phyloP scores from a whole-genome alignment of 1,139 yeast genomes.

The Blastobotrys arbuscula region DNA sequence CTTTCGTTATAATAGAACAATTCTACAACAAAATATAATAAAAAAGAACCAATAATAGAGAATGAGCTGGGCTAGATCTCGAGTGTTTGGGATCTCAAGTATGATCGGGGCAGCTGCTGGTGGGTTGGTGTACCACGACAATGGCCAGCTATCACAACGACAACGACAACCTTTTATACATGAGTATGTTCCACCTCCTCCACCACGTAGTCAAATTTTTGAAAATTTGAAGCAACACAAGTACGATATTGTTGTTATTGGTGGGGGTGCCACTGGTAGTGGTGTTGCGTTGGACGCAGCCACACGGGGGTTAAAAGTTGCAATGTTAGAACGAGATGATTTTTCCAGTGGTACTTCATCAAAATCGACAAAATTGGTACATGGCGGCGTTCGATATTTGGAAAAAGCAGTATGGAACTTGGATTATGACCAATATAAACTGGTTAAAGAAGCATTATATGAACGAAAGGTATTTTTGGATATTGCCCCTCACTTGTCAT shows the following conservation, averaged over 20 bases:
- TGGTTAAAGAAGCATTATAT: slow-evolving; percentile 89
- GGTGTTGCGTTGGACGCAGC: slow-evolving; percentile 93
- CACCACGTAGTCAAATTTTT: slow-evolving; percentile 25
- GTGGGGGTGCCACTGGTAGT: slow-evolving; percentile 96
- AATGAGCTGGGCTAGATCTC: slow-evolving; percentile 2
- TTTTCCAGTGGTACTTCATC: slow-evolving; percentile 92
- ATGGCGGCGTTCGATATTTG: slow-evolving; percentile 93
- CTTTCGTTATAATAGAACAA: not conserved
- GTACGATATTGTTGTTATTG: slow-evolving; percentile 78
- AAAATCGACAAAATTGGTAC: slow-evolving; percentile 94
- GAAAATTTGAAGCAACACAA: slow-evolving; percentile 26
- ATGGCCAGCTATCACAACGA: not conserved
- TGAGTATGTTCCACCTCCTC: slow-evolving; percentile 22
- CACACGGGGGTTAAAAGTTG: slow-evolving; percentile 84
- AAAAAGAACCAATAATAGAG: slow-evolving; percentile 26
- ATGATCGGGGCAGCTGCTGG: slow-evolving; percentile 2
- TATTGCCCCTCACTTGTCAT: slow-evolving; percentile 89
- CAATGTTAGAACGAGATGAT: slow-evolving; percentile 79
- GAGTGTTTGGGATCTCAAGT: slow-evolving; percentile 3
- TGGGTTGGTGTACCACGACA: slow-evolving; percentile 3
- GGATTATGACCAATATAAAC: slow-evolving; percentile 84
- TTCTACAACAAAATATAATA: slow-evolving; percentile 12
- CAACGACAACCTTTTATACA: slow-evolving; percentile 7
- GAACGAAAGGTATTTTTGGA: slow-evolving; percentile 86
- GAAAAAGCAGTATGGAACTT: slow-evolving; percentile 87